Conservation (phyloP, 345 rosid species). For the Eucalyptus sp. region DNA sequence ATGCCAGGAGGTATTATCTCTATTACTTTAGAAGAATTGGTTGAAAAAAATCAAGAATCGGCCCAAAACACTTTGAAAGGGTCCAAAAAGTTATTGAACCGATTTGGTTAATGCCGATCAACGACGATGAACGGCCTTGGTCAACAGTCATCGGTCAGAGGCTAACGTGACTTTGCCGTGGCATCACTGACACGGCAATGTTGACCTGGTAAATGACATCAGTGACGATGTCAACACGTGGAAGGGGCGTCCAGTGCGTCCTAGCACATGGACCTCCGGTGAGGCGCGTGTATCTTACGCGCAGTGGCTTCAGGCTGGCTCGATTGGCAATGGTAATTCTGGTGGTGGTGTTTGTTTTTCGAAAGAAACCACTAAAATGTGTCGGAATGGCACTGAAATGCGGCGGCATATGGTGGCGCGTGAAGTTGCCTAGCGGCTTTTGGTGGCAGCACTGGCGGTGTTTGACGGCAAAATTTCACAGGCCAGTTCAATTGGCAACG, state of each 20-base stretch:
- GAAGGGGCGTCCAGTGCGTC: background rate
- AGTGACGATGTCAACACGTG: background rate
- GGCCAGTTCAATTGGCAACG: too few species aligned
- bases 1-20: too few species aligned
- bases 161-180: background rate
- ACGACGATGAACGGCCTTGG: background rate
- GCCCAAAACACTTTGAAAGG: accelerated
- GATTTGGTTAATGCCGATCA: background rate
- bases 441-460: too few species aligned
- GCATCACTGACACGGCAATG: background rate
- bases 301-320: background rate
- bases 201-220: background rate
- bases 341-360: background rate
- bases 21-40: too few species aligned
- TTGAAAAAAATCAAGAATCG: too few species aligned
- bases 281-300: background rate
- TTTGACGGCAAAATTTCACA: too few species aligned
- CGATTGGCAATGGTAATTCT: background rate
- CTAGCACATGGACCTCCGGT: background rate
- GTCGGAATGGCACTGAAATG: accelerated
- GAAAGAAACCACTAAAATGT: background rate
- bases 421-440: too few species aligned
- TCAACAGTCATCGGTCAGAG: too few species aligned
- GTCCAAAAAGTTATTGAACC: background rate
- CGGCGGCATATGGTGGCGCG: too few species aligned